phyloP scores from a whole-genome alignment of 352 stramenopile genomes.

The Albugo candida region DNA sequence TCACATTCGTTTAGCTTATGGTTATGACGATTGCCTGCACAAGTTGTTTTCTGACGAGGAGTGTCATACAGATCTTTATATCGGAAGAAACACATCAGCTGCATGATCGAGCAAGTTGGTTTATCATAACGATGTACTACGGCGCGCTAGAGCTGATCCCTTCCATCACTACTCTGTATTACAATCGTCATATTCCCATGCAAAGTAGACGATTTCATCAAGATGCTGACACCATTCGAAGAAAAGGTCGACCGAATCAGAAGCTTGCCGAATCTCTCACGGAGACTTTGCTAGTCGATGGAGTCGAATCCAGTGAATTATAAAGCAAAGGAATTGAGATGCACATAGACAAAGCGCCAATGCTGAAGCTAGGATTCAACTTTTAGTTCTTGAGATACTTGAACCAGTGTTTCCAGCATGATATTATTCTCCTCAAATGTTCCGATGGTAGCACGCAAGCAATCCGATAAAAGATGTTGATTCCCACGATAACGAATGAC shows the following conservation, averaged over 20 bases:
- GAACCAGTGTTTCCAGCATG: slow-evolving; percentile 76
- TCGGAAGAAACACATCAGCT: slow-evolving; percentile 53
- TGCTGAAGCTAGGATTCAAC: too few relatives aligned
- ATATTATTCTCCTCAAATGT: slow-evolving; percentile 84
- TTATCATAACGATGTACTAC: slow-evolving; percentile 68
- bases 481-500: slow-evolving; percentile 94
- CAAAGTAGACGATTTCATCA: not conserved
- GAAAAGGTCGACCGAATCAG: too few relatives aligned
- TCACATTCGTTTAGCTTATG: slow-evolving; percentile 14
- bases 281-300: too few relatives aligned
- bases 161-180: slow-evolving; percentile 58
- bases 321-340: too few relatives aligned
- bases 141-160: slow-evolving; percentile 60
- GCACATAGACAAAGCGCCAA: too few relatives aligned
- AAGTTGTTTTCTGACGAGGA: slow-evolving; percentile 65
- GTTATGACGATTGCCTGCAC: slow-evolving; percentile 69
- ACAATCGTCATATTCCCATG: slow-evolving; percentile 51
- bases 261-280: too few relatives aligned
- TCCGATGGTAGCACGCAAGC: slow-evolving; percentile 90
- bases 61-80: slow-evolving; percentile 41
- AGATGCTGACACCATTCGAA: too few relatives aligned
- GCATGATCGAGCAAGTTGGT: slow-evolving; percentile 52
- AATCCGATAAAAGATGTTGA: slow-evolving; percentile 90
- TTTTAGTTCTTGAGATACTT: slow-evolving; percentile 19
- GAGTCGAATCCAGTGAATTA: too few relatives aligned